Base-by-base conservation (phyloP, 2,329 filamentous ascomycete species). In the Xylaria sp. region DNA sequence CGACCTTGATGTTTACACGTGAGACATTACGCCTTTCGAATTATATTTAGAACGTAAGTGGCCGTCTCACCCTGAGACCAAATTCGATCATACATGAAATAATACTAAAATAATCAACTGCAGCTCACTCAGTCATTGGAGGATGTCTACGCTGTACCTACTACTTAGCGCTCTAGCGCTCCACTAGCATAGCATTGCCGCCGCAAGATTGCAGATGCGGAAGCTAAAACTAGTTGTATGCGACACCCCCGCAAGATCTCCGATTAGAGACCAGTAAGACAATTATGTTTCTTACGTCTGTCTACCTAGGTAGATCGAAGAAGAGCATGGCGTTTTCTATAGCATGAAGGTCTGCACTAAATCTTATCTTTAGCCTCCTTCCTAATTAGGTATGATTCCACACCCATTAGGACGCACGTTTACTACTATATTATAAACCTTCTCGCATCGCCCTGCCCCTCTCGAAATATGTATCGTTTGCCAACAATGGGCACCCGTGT, bases 301-400 rank as follows among this genome's bases (percentile, higher is more conserved):
- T 27, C 24, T 27, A 27, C 24, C 24, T 27, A 27, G 24, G 24
- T 27, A 27, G 4, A 4, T 8, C n/a, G n/a, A n/a, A 19, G 7
- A 19, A 3, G 42, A 14, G 39, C 11, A 42, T 4, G 42, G n/a
- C 8, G 42, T 19, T 47, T 47, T 47, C 17, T 47, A 2, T 47
- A 4, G 5, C n/a, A 8, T 17, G 42, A 47, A 17, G 8, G 5
- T 47, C 39, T 48, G 5, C 34, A 32, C 9, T 17, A 48, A 60
- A 50, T 39, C 48, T 55, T 65, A 65, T 65, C 63, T 59, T 51
- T 55, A 55, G 63, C 34, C 47, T 60, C 62, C 62, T 59, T 54
- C 62, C 56, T 54, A 48, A 60, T 60, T 36, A 34, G 59, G 61
- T 27, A 64, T 36, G 62, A 64, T 55, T 19, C 39, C 14, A 39